These are phyloP conservation scores for Dittrichia graveolens DNA, from an alignment of 129 eudicot species.

Conservation along the genomic window DNA sequence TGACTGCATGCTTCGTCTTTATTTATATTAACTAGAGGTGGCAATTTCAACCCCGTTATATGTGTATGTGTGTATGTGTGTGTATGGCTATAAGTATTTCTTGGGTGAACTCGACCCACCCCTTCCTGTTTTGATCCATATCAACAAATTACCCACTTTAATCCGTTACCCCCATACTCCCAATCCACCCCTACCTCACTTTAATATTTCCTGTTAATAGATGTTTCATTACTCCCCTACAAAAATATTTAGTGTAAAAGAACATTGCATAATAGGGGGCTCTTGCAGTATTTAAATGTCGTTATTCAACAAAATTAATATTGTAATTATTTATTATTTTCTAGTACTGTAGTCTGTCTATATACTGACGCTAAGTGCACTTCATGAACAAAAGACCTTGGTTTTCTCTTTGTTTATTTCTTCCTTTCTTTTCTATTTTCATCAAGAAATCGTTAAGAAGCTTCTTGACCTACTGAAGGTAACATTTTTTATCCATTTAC, in stretches of 20 bases:
- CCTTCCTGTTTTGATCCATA: too few relatives aligned
- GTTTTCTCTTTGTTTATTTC: background rate
- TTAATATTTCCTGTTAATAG: background rate
- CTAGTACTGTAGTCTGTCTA: too few relatives aligned
- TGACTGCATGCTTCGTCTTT: background rate
- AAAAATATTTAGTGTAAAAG: background rate
- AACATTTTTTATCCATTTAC: too few relatives aligned
- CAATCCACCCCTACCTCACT: too few relatives aligned
- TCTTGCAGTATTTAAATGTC: background rate
- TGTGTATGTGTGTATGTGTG: too few relatives aligned
- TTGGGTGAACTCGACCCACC: too few relatives aligned
- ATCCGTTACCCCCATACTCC: too few relatives aligned
- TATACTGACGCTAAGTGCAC: background rate
- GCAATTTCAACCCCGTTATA: too few relatives aligned
- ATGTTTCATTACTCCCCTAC: background rate
- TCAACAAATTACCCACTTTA: too few relatives aligned
- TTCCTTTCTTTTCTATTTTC: too few relatives aligned
- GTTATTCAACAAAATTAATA: background rate
- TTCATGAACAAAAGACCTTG: background rate
- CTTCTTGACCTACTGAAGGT: background rate
- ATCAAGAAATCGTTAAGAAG: background rate
- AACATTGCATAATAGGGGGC: conserved; percentile 2
- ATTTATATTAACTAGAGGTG: background rate
- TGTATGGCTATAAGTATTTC: too few relatives aligned
- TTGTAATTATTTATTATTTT: too few relatives aligned